These are phyloP conservation scores for Asterophora lycoperdoides DNA, from an alignment of 768 basidiomycete genomes.

Conservation along the genomic window DNA sequence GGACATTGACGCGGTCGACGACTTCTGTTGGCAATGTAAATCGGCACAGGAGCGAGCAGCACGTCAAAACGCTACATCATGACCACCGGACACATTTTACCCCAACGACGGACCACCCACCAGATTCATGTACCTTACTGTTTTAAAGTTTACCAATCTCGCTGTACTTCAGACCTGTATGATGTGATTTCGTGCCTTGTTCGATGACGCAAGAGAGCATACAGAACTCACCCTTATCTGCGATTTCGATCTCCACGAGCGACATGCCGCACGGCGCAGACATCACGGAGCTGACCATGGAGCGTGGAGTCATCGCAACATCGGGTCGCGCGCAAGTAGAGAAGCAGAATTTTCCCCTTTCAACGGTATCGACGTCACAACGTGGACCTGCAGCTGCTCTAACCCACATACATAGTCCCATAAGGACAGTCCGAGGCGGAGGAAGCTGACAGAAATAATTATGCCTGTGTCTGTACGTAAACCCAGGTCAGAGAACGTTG, in stretches of 20 bases:
- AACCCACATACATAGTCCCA: too few relatives aligned
- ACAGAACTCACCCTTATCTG: slow-evolving; percentile 9
- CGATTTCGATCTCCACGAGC: background rate
- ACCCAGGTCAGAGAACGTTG: background rate
- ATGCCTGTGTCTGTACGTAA: background rate
- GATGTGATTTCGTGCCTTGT: slow-evolving; percentile 15
- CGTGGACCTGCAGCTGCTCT: background rate
- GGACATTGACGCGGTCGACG: slow-evolving; percentile 66
- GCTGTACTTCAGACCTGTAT: slow-evolving; percentile 5
- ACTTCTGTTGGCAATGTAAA: slow-evolving; percentile 67
- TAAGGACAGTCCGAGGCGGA: background rate
- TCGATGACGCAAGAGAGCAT: slow-evolving; percentile 15
- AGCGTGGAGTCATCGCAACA: background rate
- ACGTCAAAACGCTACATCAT: slow-evolving; percentile 15
- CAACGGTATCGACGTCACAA: background rate
- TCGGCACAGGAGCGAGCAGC: slow-evolving; percentile 45
- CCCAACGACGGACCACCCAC: background rate
- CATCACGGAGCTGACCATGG: slow-evolving; percentile 10
- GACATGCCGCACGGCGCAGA: too few relatives aligned
- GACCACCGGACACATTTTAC: slow-evolving; percentile 1
- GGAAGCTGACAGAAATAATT: background rate
- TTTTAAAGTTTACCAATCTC: slow-evolving; percentile 14
- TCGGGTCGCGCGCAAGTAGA: background rate
- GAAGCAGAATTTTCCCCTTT: background rate
- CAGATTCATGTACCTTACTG: slow-evolving; percentile 8